Conservation (phyloP, 768 basidiomycete genomes). For the Tricholoma bakamatsutake region DNA sequence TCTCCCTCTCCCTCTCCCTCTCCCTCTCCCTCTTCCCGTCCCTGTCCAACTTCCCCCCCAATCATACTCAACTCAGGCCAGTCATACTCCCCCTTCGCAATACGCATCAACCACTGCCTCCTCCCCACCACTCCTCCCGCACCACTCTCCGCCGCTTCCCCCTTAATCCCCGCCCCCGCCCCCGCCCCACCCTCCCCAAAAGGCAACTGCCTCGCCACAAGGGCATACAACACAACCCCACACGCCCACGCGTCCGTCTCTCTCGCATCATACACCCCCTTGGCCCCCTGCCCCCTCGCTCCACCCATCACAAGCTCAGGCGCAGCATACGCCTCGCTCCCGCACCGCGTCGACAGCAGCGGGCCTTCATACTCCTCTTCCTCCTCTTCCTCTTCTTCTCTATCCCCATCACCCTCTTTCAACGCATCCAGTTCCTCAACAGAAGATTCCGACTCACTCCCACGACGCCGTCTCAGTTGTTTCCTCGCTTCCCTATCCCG, state of each 20-base stretch:
- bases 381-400: conserved; percentile 5
- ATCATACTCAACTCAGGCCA: conserved; percentile 46
- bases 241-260: conserved; percentile 88
- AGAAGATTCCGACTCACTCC: not conserved
- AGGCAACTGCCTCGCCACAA: conserved; percentile 64
- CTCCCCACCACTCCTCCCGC: conserved; percentile 27
- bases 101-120: conserved; percentile 64
- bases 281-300: conserved; percentile 16
- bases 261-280: conserved; percentile 71
- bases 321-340: conserved; percentile 85
- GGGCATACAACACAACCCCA: conserved; percentile 80
- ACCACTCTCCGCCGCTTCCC: conserved; percentile 22
- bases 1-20: conserved; percentile 10
- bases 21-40: conserved; percentile 9
- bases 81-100: conserved; percentile 72
- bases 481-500: conserved; percentile 5
- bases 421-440: not conserved
- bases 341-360: conserved; percentile 73
- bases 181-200: conserved; percentile 57
- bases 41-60: conserved; percentile 1
- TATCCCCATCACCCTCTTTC: not conserved
- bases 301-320: conserved; percentile 62
- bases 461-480: not conserved
- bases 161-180: conserved; percentile 33
- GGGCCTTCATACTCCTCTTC: conserved; percentile 31